These are phyloP conservation scores for Eucalyptus fibrosa DNA, from an alignment of 345 rosid species.

Conservation along the genomic window DNA sequence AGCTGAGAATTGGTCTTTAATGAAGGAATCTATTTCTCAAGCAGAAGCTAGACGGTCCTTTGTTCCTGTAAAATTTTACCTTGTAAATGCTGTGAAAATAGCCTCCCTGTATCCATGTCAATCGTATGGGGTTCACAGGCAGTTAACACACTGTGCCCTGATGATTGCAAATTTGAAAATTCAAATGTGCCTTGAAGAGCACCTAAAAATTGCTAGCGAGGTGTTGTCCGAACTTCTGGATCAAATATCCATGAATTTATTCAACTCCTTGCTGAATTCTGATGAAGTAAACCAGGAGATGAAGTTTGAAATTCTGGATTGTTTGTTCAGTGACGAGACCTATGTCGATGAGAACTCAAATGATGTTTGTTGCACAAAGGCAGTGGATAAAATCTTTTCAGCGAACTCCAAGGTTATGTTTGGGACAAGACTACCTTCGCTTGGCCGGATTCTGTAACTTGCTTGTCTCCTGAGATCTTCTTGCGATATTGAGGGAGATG, in stretches of 20 bases:
- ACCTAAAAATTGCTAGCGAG: slow-evolving; percentile 44
- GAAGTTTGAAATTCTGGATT: slow-evolving; percentile 50
- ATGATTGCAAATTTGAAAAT: slow-evolving; percentile 48
- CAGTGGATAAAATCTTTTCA: slow-evolving; percentile 37
- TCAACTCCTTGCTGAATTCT: slow-evolving; percentile 49
- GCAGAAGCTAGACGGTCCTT: slow-evolving; percentile 78
- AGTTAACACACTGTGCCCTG: slow-evolving; percentile 40
- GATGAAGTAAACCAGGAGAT: slow-evolving; percentile 32
- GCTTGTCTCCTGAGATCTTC: slow-evolving; percentile 47
- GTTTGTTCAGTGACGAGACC: slow-evolving; percentile 33
- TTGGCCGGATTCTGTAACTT: slow-evolving; percentile 49
- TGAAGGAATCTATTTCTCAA: slow-evolving; percentile 44
- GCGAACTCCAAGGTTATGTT: slow-evolving; percentile 20
- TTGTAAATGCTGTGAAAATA: slow-evolving; percentile 69
- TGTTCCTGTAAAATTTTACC: slow-evolving; percentile 84
- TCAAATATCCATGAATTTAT: slow-evolving; percentile 50
- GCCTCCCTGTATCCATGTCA: slow-evolving; percentile 57
- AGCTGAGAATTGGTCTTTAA: slow-evolving; percentile 61
- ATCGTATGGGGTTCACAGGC: slow-evolving; percentile 41
- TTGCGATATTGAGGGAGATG: slow-evolving; percentile 32
- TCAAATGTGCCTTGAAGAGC: slow-evolving; percentile 32
- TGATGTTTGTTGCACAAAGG: slow-evolving; percentile 4
- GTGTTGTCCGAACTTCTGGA: slow-evolving; percentile 71
- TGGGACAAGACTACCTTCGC: slow-evolving; percentile 13
- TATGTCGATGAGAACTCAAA: slow-evolving; percentile 6